A percentile compares a stretch with the other conserved stretches of the same genome.
phyloP scores from a whole-genome alignment of 768 basidiomycete genomes.

The Phaeotremella fagi region DNA sequence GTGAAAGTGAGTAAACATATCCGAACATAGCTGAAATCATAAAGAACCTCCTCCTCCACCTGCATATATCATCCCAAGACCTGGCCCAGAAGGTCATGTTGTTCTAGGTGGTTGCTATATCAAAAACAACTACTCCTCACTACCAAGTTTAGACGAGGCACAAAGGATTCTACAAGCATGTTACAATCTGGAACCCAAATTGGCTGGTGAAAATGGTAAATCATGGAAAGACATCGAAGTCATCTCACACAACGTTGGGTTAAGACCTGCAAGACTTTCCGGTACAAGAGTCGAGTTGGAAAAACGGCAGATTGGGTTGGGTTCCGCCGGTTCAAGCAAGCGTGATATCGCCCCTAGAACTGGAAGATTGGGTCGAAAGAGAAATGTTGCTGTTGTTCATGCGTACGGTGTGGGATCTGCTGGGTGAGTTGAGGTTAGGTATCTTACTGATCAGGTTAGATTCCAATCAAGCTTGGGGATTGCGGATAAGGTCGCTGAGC shows the following conservation, averaged over 20 bases:
- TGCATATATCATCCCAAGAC: constrained; percentile 64
- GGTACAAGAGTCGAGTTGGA: constrained; percentile 61
- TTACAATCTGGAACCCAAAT: constrained; percentile 49
- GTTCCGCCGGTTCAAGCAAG: background rate
- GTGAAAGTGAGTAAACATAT: background rate
- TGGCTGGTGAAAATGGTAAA: constrained; percentile 49
- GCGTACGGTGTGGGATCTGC: constrained; percentile 59
- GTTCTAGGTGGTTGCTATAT: constrained; percentile 61
- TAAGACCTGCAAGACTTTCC: constrained; percentile 57
- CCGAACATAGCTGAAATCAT: background rate
- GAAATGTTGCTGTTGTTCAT: constrained; percentile 53
- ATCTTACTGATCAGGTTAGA: constrained; percentile 3
- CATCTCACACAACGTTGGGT: constrained; percentile 58
- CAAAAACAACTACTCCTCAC: constrained; percentile 53
- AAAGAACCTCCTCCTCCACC: constrained; percentile 23
- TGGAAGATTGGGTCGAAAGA: constrained; percentile 25
- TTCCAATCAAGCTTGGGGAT: constrained; percentile 46
- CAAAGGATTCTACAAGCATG: constrained; percentile 52
- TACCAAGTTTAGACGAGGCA: constrained; percentile 52
- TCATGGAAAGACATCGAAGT: constrained; percentile 51
- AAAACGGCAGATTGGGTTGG: constrained; percentile 31
- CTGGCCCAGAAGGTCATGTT: constrained; percentile 51
- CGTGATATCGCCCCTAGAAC: constrained; percentile 12
- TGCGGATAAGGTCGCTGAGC: constrained; percentile 33
- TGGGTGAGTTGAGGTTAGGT: constrained; percentile 16